A percentile compares a stretch with the other conserved stretches of the same genome.
These are phyloP conservation scores for Chrysanthemum seticuspe DNA, from an alignment of 129 eudicot species.

Conservation along the genomic window DNA sequence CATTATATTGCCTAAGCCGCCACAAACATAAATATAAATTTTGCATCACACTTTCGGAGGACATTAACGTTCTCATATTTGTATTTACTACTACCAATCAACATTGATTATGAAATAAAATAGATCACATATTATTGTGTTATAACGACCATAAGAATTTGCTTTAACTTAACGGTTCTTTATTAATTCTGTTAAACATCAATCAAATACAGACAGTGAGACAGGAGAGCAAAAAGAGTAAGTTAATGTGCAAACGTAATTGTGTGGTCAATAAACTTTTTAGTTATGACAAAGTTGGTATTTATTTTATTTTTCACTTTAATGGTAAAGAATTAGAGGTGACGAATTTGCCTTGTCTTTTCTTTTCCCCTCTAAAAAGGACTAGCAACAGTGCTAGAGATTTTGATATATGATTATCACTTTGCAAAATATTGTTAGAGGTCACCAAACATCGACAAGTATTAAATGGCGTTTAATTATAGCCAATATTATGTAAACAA, in stretches of 20 bases:
- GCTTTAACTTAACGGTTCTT: neutral
- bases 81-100: neutral
- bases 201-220: neutral
- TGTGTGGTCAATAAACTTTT: too few relatives aligned
- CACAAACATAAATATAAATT: neutral
- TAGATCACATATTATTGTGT: neutral
- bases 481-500: too few relatives aligned
- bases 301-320: too few relatives aligned
- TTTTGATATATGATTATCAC: too few relatives aligned
- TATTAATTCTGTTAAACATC: neutral
- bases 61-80: neutral
- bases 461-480: too few relatives aligned
- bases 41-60: neutral
- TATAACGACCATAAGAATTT: neutral
- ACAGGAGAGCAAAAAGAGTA: neutral
- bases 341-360: too few relatives aligned
- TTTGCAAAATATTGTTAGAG: too few relatives aligned
- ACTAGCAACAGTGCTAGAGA: too few relatives aligned
- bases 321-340: too few relatives aligned
- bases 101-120: neutral
- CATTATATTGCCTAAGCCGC: constrained; percentile 20
- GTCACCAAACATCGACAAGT: too few relatives aligned
- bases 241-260: neutral
- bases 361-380: too few relatives aligned
- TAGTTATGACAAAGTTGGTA: too few relatives aligned